Percentiles rank a stretch among this genome's conserved stretches.
Evolutionary conservation across 1,284 basidiomycete species (phyloP).

Genomic region (Cutaneotrichosporon arboriforme): DNA sequence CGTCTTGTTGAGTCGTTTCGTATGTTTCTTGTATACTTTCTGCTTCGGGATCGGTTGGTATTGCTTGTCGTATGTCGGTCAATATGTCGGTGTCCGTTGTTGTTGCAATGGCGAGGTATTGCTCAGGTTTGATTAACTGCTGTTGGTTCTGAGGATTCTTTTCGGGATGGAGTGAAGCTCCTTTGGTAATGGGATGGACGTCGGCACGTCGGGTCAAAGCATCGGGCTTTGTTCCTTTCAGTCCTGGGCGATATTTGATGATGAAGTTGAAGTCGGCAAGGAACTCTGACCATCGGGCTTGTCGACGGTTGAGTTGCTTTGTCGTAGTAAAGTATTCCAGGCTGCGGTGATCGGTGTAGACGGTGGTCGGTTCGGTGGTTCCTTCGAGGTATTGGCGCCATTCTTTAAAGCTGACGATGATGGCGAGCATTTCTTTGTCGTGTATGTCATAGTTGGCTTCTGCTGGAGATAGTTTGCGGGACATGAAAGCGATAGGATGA

Average conservation of each 20-base stretch:
- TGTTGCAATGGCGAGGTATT: not conserved
- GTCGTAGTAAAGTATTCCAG: constrained; percentile 48
- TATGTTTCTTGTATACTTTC: too few relatives aligned
- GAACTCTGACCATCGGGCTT: constrained; percentile 48
- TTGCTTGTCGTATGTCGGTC: too few relatives aligned
- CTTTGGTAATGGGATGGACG: constrained; percentile 35
- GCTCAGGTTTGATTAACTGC: not conserved
- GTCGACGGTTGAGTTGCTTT: constrained; percentile 45
- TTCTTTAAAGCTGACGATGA: constrained; percentile 46
- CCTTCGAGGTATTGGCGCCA: constrained; percentile 49
- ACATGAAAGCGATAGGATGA: constrained; percentile 46
- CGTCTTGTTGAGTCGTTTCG: too few relatives aligned
- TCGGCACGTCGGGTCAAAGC: constrained; percentile 43
- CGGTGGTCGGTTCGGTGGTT: constrained; percentile 27
- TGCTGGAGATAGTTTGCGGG: constrained; percentile 33
- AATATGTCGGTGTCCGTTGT: too few relatives aligned
- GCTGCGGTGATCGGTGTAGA: constrained; percentile 53
- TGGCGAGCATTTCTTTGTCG: constrained; percentile 53
- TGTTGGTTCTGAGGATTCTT: constrained; percentile 52
- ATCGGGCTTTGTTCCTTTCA: constrained; percentile 41
- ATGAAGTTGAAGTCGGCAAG: constrained; percentile 46
- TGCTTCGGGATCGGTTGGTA: too few relatives aligned
- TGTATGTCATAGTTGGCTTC: constrained; percentile 53
- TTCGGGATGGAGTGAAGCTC: constrained; percentile 37
- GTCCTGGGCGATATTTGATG: constrained; percentile 47